Conservation (phyloP, 306 rosid genomes). For the Mimosa bimucronata region DNA sequence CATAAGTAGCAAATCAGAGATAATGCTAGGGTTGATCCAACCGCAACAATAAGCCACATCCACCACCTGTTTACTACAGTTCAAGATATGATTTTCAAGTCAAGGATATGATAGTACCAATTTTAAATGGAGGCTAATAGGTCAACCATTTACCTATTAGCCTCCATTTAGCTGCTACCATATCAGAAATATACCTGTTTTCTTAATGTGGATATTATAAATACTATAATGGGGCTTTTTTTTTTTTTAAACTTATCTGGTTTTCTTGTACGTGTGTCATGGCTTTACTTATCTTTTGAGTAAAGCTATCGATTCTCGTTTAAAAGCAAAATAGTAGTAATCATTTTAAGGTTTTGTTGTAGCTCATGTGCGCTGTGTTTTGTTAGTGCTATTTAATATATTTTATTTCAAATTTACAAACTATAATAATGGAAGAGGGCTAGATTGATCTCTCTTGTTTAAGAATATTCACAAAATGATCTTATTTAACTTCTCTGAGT, state of each 20-base stretch:
- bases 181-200: not conserved
- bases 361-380: not conserved
- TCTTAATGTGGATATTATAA: too few species aligned
- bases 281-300: not conserved
- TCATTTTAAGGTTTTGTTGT: not conserved
- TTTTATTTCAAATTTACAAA: not conserved
- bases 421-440: not conserved
- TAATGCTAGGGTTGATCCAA: slow-evolving; percentile 20
- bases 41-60: slow-evolving; percentile 37
- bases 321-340: not conserved
- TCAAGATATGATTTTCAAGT: not conserved
- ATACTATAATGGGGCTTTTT: too few species aligned
- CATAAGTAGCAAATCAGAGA: slow-evolving; percentile 10
- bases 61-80: slow-evolving; percentile 39
- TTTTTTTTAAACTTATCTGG: too few species aligned
- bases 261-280: too few species aligned
- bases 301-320: not conserved
- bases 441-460: not conserved
- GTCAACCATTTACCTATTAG: not conserved
- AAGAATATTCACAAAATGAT: not conserved
- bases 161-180: not conserved
- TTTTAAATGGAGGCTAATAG: not conserved
- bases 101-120: not conserved
- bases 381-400: too few species aligned
- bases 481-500: not conserved